Evolutionary conservation across 2,329 filamentous ascomycete genomes (phyloP).

Genomic region (Phyllosticta capitalensis): DNA sequence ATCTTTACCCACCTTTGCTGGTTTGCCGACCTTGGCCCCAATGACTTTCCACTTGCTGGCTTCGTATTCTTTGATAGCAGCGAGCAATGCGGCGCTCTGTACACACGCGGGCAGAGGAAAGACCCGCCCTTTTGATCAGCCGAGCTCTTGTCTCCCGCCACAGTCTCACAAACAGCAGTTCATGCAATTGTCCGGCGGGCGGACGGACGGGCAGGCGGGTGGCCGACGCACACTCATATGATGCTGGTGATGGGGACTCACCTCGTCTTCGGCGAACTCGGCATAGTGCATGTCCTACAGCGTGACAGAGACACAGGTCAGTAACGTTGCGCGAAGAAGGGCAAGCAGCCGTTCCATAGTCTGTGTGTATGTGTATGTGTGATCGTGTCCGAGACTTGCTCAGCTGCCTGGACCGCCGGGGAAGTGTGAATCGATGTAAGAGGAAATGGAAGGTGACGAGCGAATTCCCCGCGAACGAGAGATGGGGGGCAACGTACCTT

Average conservation of each 20-base stretch:
- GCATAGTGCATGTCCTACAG: slow-evolving; percentile 95
- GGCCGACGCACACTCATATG: not conserved
- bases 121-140: slow-evolving; percentile 8
- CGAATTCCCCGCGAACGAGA: not conserved
- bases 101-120: slow-evolving; percentile 12
- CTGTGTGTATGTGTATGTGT: not conserved
- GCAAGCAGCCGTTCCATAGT: not conserved
- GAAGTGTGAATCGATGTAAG: not conserved
- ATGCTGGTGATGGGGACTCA: slow-evolving; percentile 36
- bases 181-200: not conserved
- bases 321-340: not conserved
- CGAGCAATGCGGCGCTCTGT: slow-evolving; percentile 64
- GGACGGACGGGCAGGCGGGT: no score
- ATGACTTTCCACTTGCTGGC: slow-evolving; percentile 98
- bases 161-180: slow-evolving; percentile 9
- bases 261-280: slow-evolving; percentile 95
- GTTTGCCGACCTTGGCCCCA: slow-evolving; percentile 93
- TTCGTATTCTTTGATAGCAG: slow-evolving; percentile 97
- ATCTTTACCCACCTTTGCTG: slow-evolving; percentile 64
- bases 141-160: not conserved
- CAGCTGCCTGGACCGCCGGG: not conserved
- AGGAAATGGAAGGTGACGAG: not conserved
- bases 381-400: slow-evolving; percentile 6
- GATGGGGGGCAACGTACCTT: slow-evolving; percentile 45
- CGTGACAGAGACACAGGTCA: not conserved